Conservation (phyloP, 306 rosid genomes). For the Rubus parviflorus region DNA sequence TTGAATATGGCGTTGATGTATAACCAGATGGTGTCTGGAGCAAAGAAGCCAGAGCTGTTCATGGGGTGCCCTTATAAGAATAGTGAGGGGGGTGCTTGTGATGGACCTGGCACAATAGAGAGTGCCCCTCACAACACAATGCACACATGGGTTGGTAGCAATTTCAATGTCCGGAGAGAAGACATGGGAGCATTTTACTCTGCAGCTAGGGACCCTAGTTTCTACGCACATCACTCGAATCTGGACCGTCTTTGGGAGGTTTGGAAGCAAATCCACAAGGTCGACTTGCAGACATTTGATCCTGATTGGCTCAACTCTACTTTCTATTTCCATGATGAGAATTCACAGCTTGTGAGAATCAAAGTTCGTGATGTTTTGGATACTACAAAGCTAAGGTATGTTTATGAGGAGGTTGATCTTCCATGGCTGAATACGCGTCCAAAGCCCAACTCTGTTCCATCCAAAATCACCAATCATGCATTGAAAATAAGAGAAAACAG, state of each 20-base stretch:
- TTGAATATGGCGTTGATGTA: conserved; percentile 19
- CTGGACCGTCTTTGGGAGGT: conserved; percentile 25
- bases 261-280: conserved; percentile 19
- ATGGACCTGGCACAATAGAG: conserved; percentile 20
- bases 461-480: background rate
- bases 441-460: background rate
- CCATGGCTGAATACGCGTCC: conserved; percentile 23
- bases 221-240: conserved; percentile 26
- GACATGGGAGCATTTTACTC: conserved; percentile 30
- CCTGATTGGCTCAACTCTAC: conserved; percentile 27
- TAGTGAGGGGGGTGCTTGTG: background rate
- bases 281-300: conserved; percentile 1
- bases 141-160: conserved; percentile 29
- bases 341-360: conserved; percentile 17
- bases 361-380: conserved; percentile 22
- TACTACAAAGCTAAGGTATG: conserved; percentile 16
- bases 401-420: conserved; percentile 11
- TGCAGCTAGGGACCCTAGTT: conserved; percentile 23
- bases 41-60: conserved; percentile 25
- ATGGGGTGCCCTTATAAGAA: conserved; percentile 24
- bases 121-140: conserved; percentile 21
- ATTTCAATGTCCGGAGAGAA: background rate
- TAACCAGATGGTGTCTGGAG: conserved; percentile 24
- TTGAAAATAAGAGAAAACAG: conserved; percentile 11
- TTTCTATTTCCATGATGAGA: conserved; percentile 35